A percentile compares a stretch with the other conserved stretches of the same genome.
These are phyloP conservation scores for Helenozyma baotianmanensis DNA, from an alignment of 805 yeast species.

Conservation along the genomic window DNA sequence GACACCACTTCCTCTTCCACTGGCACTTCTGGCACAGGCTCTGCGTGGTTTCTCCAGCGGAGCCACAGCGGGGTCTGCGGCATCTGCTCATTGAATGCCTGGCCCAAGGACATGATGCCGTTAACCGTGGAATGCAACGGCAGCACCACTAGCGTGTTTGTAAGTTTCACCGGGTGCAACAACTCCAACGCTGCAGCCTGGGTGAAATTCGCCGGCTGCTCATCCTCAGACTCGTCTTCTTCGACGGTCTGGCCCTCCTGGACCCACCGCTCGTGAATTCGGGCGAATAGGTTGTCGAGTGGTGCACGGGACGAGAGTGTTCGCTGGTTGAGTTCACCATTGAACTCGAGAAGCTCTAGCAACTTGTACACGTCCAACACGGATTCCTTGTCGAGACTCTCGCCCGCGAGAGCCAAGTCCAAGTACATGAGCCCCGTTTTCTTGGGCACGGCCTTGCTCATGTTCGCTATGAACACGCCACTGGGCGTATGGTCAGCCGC, in stretches of 20 bases:
- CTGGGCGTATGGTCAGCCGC: conserved; percentile 9
- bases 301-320: neutral
- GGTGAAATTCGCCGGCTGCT: conserved; percentile 2
- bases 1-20: conserved; percentile 10
- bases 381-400: conserved; percentile 6
- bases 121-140: conserved; percentile 34
- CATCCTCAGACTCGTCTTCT: conserved; percentile 6
- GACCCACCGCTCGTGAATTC: no score
- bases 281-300: no score
- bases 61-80: conserved; percentile 8
- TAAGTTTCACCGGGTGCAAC: conserved; percentile 30
- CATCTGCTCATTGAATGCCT: conserved; percentile 13
- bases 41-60: neutral
- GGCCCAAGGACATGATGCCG: conserved; percentile 26
- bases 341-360: conserved; percentile 29
- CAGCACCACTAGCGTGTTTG: conserved; percentile 34
- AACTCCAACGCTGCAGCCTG: conserved; percentile 22
- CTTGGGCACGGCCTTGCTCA: conserved; percentile 23
- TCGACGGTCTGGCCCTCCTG: neutral
- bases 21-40: conserved; percentile 2
- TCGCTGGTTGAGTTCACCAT: conserved; percentile 8
- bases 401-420: conserved; percentile 4
- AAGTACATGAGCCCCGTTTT: conserved; percentile 28
- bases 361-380: conserved; percentile 25
- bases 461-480: conserved; percentile 27